Percentiles rank a stretch among this genome's conserved stretches.
Evolutionary conservation across 257 asterid species (phyloP).

Genomic region (Solanum sitiens): DNA sequence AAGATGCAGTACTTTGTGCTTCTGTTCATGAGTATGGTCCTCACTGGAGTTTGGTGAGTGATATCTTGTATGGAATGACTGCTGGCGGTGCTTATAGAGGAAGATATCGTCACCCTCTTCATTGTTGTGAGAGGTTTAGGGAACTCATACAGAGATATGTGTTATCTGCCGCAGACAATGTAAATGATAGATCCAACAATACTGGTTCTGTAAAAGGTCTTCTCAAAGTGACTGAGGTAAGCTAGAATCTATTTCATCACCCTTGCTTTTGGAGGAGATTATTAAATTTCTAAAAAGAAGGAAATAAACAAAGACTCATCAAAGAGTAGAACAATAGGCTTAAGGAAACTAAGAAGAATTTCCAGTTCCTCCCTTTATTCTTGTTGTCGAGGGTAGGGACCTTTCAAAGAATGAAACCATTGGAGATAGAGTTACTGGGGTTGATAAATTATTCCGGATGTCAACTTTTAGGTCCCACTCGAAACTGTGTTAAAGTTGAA

Average conservation of each 20-base stretch:
- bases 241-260: background rate
- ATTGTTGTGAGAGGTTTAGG: slow-evolving; percentile 94
- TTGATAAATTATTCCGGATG: background rate
- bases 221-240: slow-evolving; percentile 91
- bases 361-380: background rate
- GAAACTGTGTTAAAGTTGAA: background rate
- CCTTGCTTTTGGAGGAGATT: background rate
- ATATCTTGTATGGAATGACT: slow-evolving; percentile 53
- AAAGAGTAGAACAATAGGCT: background rate
- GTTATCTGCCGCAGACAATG: slow-evolving; percentile 47
- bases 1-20: slow-evolving; percentile 82
- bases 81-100: slow-evolving; percentile 84
- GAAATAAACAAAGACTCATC: background rate
- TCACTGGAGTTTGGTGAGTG: slow-evolving; percentile 86
- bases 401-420: background rate
- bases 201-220: slow-evolving; percentile 61
- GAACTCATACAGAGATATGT: slow-evolving; percentile 77
- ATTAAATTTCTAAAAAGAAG: background rate
- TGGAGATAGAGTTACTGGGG: background rate
- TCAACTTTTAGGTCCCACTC: background rate
- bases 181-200: slow-evolving; percentile 53
- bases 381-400: background rate
- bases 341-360: background rate
- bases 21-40: slow-evolving; percentile 80
- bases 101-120: slow-evolving; percentile 75